phyloP scores from a whole-genome alignment of 1,284 basidiomycete species.

The Ceratobasidium sp. region DNA sequence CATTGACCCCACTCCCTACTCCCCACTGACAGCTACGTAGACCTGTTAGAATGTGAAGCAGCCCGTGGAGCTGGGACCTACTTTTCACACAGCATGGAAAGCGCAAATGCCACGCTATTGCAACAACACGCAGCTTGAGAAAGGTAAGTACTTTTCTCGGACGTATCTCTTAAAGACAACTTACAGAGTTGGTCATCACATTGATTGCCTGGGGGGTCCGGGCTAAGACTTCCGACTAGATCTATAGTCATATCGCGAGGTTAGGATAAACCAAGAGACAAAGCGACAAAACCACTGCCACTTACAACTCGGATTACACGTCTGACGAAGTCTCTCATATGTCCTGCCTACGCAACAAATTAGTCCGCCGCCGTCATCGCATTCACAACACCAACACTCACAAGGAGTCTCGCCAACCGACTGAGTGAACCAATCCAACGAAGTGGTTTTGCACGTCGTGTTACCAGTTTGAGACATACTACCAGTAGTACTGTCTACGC shows the following conservation, averaged over 20 bases:
- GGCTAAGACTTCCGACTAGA: neutral
- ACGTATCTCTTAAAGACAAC: too few species aligned
- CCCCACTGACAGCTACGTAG: conserved; percentile 8
- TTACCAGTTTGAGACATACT: neutral
- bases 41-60: neutral
- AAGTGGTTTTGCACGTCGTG: conserved; percentile 25
- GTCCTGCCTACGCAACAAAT: neutral
- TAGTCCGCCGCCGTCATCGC: neutral
- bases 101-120: conserved; percentile 22
- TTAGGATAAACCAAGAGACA: neutral
- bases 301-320: neutral
- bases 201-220: neutral
- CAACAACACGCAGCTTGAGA: conserved; percentile 17
- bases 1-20: neutral
- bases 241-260: neutral
- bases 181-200: conserved; percentile 6
- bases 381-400: neutral
- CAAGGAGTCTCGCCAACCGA: conserved; percentile 25
- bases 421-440: conserved; percentile 27
- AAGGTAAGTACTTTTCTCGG: neutral
- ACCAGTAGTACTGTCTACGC: neutral
- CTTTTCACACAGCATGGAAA: conserved; percentile 11
- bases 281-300: neutral
- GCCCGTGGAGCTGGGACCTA: neutral
- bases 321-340: conserved; percentile 17